Conservation (phyloP, 345 rosid genomes). For the Kandelia obovata region DNA sequence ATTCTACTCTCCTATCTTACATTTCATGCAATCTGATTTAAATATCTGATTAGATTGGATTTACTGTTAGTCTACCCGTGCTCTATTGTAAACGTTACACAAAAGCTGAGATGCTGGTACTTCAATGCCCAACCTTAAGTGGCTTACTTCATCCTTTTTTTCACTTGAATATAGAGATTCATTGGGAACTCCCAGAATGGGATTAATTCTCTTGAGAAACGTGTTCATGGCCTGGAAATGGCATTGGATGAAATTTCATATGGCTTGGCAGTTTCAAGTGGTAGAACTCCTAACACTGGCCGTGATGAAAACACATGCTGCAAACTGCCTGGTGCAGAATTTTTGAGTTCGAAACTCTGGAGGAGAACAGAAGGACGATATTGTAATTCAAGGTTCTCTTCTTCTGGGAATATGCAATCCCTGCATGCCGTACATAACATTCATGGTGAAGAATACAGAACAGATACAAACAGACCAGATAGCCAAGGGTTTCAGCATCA, state of each 20-base stretch:
- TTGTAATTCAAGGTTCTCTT: constrained; percentile 38
- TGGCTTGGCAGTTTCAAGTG: constrained; percentile 58
- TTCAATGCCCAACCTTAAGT: not conserved
- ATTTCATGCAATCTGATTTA: not conserved
- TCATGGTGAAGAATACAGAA: constrained; percentile 21
- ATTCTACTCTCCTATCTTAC: not conserved
- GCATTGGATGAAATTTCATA: constrained; percentile 79
- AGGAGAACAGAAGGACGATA: constrained; percentile 56
- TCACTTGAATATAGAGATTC: constrained; percentile 53
- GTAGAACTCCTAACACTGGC: constrained; percentile 49
- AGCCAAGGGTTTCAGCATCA: constrained; percentile 32
- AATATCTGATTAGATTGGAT: not conserved
- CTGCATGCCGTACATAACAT: constrained; percentile 17
- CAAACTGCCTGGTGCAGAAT: constrained; percentile 79
- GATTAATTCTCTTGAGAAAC: constrained; percentile 74
- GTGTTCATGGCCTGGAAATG: constrained; percentile 83
- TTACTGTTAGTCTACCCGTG: not conserved
- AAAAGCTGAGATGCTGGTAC: not conserved
- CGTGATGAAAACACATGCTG: constrained; percentile 64
- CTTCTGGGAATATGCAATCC: constrained; percentile 29
- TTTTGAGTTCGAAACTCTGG: constrained; percentile 86
- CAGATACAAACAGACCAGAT: constrained; percentile 24
- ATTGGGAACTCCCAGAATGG: constrained; percentile 89
- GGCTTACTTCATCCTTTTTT: constrained; percentile 15
- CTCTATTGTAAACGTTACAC: not conserved